Conservation (phyloP, 2,329 filamentous ascomycete genomes). For the Fusarium praegraminearum region DNA sequence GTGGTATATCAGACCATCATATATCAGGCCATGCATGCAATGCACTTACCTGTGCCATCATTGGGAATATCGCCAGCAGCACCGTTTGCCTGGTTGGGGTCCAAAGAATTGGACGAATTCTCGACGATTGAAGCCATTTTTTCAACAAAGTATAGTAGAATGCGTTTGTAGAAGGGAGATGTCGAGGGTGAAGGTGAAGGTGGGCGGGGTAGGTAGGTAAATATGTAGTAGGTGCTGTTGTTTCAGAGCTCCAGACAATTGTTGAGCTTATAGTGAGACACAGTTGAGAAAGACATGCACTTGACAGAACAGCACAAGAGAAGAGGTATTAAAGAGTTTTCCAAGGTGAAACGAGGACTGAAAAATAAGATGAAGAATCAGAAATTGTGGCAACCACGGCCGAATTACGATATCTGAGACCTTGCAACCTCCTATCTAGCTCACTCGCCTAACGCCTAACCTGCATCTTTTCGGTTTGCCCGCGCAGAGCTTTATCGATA, state of each 20-base stretch:
- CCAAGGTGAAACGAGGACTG: slow-evolving; percentile 29
- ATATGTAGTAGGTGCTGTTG: slow-evolving; percentile 34
- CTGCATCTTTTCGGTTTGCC: slow-evolving; percentile 30
- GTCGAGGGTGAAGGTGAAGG: slow-evolving; percentile 34
- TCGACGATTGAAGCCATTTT: slow-evolving; percentile 54
- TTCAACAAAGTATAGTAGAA: slow-evolving; percentile 24
- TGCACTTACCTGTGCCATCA: slow-evolving; percentile 76
- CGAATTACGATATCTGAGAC: slow-evolving; percentile 43
- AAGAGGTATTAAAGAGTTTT: slow-evolving; percentile 14
- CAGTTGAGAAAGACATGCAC: slow-evolving; percentile 23
- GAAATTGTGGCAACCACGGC: slow-evolving; percentile 33
- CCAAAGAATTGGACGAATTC: slow-evolving; percentile 60
- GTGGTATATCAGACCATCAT: slow-evolving; percentile 40
- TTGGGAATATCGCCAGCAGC: slow-evolving; percentile 66
- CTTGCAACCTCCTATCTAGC: slow-evolving; percentile 42
- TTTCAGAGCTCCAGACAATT: slow-evolving; percentile 39
- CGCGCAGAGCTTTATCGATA: slow-evolving; percentile 49
- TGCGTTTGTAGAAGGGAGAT: slow-evolving; percentile 33
- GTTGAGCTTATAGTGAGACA: slow-evolving; percentile 45
- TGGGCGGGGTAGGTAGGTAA: slow-evolving; percentile 37
- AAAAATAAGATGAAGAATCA: slow-evolving; percentile 31
- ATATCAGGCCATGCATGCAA: slow-evolving; percentile 19
- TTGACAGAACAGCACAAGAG: slow-evolving; percentile 18
- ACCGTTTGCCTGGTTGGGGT: slow-evolving; percentile 52
- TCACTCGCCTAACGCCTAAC: slow-evolving; percentile 30